Evolutionary conservation across 176 grass and related monocot genomes (phyloP), one percentile per base, ranked within the genome.

Genomic region (Cenchrus americanus): DNA sequence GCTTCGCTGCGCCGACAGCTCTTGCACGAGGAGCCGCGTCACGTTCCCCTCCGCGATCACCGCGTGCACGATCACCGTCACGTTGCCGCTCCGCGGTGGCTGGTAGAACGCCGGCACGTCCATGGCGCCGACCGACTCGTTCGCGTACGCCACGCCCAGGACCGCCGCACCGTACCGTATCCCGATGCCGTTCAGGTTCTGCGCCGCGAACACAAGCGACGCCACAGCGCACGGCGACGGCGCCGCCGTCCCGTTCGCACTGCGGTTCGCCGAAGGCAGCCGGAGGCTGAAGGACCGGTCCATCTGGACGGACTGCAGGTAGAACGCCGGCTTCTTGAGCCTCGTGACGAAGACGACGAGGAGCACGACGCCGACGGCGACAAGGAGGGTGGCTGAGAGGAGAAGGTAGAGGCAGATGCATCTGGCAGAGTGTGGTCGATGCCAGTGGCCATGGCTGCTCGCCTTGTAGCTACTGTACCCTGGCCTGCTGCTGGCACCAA

Each of bases 21-120:
- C 90, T 37, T 80, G 46, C 63, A 80, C 80, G 17, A 98, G 69
- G 46, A 91, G 75, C 70, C 66, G 70, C 5, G 59, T 93, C 55
- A 98, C 30, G 84, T 93, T 86, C 21, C 68, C 26, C 77, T 65
- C 79, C 67, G 84, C 60, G 77, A 93, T 82, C 72, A 92, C 7
- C 13, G 86, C 90, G 85, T 95, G 89, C 89, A 95, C 80, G 80
- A 85, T 22, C 26, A 98, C 85, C 42, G 85, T 95, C 55, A 93
- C 73, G 73, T 95, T 93, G 47, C 32, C 30, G 62, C 84, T 90
- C 24, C 85, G 80, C 30, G 96, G 79, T 22, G 96, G 93, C 82
- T 98, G 96, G 81, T 95, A 98, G 78, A 95, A 93, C 52, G 62
- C 69, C 11, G 96, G 93, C 70, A 98, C 82, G 71, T 92, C 91